These are phyloP conservation scores for Colletotrichum sp. DNA, from an alignment of 2,329 filamentous ascomycete genomes.

Conservation along the genomic window DNA sequence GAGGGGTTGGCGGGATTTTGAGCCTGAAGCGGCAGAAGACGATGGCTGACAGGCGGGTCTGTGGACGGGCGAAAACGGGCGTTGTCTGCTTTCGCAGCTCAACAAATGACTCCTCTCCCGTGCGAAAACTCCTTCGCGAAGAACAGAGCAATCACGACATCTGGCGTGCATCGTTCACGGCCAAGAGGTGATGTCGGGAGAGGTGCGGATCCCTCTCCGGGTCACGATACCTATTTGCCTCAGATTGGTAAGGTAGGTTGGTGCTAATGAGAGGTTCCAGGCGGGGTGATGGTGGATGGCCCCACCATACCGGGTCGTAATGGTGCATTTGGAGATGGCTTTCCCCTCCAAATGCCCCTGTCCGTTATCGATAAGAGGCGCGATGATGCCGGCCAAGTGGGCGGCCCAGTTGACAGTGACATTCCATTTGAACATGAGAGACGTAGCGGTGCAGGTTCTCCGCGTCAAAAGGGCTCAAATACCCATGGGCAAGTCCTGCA, in stretches of 20 bases:
- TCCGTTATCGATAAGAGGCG: conserved; percentile 18
- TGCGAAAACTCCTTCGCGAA: not conserved
- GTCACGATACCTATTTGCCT: conserved; percentile 1
- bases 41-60: not conserved
- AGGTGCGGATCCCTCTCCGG: conserved; percentile 2
- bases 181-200: conserved; percentile 15
- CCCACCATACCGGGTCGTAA: not conserved
- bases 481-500: not conserved
- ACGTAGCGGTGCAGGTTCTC: not conserved
- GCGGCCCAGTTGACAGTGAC: conserved; percentile 14
- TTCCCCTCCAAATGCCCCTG: conserved; percentile 6
- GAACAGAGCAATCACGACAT: not conserved
- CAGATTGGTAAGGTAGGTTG: not conserved
- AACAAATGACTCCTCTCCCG: not conserved
- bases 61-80: not conserved
- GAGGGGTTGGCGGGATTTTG: not conserved
- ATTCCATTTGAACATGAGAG: conserved; percentile 4
- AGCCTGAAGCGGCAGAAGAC: not conserved
- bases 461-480: not conserved
- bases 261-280: not conserved
- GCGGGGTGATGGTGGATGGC: conserved; percentile 10
- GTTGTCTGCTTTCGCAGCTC: not conserved
- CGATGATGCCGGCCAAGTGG: conserved; percentile 7
- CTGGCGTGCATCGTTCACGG: not conserved
- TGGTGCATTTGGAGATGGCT: conserved; percentile 1